phyloP scores from a whole-genome alignment of 2,329 filamentous ascomycete genomes.

The Thelonectria rubi region DNA sequence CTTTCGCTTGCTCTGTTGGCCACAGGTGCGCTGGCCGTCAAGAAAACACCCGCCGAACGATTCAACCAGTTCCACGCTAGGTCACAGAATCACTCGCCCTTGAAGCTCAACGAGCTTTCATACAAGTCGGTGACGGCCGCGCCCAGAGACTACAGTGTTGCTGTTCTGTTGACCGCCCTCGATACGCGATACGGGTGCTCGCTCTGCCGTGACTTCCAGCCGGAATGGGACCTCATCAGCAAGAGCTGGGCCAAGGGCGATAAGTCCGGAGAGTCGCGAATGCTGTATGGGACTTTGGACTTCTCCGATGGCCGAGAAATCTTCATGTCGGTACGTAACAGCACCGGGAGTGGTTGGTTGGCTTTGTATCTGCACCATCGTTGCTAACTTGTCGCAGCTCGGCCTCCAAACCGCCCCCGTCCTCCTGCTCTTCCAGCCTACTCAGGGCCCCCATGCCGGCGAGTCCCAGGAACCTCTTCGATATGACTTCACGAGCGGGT shows the following conservation, averaged over 20 bases:
- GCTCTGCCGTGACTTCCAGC: constrained; percentile 89
- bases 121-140: constrained; percentile 80
- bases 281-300: constrained; percentile 87
- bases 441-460: constrained; percentile 80
- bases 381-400: constrained; percentile 63
- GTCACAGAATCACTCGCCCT: constrained; percentile 68
- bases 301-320: constrained; percentile 84
- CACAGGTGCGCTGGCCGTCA: constrained; percentile 68
- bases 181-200: constrained; percentile 85
- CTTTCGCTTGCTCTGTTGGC: constrained; percentile 71
- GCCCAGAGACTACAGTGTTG: constrained; percentile 85
- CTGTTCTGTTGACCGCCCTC: constrained; percentile 86
- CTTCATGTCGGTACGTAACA: constrained; percentile 77
- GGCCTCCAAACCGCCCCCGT: constrained; percentile 94
- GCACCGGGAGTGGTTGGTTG: not conserved
- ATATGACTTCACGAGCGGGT: constrained; percentile 88
- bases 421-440: constrained; percentile 86
- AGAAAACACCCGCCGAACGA: constrained; percentile 69
- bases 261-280: constrained; percentile 73
- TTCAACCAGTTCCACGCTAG: constrained; percentile 78
- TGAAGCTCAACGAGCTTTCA: constrained; percentile 80
- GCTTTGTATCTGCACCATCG: not conserved
- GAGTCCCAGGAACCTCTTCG: constrained; percentile 73
- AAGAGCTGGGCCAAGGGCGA: constrained; percentile 90
- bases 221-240: constrained; percentile 89